Conservation (phyloP, 768 basidiomycete genomes). For the Rhizopogon vesiculosus region DNA sequence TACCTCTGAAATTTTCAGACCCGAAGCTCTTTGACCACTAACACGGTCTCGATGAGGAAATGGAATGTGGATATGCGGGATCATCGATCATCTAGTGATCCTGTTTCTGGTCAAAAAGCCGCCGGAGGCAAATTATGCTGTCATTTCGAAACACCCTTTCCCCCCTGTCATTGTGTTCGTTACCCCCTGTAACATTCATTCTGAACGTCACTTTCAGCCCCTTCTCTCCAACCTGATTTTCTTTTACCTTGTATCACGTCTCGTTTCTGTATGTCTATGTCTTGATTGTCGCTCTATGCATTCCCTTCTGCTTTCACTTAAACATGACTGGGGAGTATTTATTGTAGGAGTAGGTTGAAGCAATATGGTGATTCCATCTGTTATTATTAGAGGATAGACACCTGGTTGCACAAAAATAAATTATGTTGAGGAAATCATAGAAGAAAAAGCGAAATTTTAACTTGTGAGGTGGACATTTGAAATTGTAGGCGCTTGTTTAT, state of each 20-base stretch:
- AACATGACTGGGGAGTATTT: neutral
- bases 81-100: constrained; percentile 13
- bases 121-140: constrained; percentile 13
- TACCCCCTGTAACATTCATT: neutral
- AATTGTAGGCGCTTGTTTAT: constrained; percentile 21
- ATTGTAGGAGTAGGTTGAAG: constrained; percentile 4
- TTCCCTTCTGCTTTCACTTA: constrained; percentile 1
- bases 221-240: neutral
- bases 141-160: constrained; percentile 13
- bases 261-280: neutral
- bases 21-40: constrained; percentile 28
- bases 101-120: constrained; percentile 27
- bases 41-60: constrained; percentile 15
- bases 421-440: no score
- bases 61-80: constrained; percentile 8
- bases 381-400: no score
- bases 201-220: neutral
- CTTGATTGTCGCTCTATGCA: constrained; percentile 4
- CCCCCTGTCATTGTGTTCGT: neutral
- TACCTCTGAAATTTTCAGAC: constrained; percentile 12
- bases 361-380: neutral
- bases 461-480: no score
- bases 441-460: no score
- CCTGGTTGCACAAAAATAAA: no score
- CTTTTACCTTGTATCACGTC: neutral